Base-by-base conservation (phyloP, 768 basidiomycete genomes). In the Chalciporus pseudorubinellus region DNA sequence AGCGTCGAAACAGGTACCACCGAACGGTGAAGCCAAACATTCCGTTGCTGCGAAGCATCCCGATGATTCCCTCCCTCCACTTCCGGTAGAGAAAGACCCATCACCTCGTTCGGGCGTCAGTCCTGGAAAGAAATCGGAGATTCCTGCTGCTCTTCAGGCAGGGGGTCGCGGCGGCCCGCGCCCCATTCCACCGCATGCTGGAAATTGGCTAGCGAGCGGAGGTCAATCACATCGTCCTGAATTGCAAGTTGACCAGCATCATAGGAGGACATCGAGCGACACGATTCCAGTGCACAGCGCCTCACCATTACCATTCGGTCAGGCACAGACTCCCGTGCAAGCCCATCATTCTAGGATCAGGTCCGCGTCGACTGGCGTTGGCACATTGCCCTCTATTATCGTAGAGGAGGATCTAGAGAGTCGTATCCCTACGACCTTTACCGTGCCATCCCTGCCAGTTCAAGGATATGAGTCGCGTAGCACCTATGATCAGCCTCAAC, bases 141-240 rank as follows among this genome's bases (percentile, higher is more conserved):
- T 76, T 12, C 78, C 81, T 9, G 61, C 70, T 1, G 65, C 73
- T 28, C 70, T 81, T n/a, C 76, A 76, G 31, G 73, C 79, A 14
- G 70, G 74, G 46, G 59, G 64, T 10, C 55, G 60, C 34, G 43
- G 44, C 19, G 53, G 61, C 29, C 53, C 55, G 12, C 51, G 67
- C 51, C 48, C 66, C 33, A 46, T 43, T 40, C 66, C 19, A 9
- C 46, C 48, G 42, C 62, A 43, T 42, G 60, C 42, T 47, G 58
- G 60, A 42, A 44, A 48, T 28, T 36, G 46, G 24, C 48, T 44
- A 38, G 50, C 41, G 26, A 56, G 50, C 51, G 43, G 16, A 26
- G 55, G 40, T 34, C 59, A 22, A 21, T 45, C 33, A 42, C 42
- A 54, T n/a, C 34, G 6, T 22, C 52, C 51, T 1, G 61, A 58